Evolutionary conservation across 1,284 basidiomycete species (phyloP).

Genomic region (Fomitopsis schrenkii): DNA sequence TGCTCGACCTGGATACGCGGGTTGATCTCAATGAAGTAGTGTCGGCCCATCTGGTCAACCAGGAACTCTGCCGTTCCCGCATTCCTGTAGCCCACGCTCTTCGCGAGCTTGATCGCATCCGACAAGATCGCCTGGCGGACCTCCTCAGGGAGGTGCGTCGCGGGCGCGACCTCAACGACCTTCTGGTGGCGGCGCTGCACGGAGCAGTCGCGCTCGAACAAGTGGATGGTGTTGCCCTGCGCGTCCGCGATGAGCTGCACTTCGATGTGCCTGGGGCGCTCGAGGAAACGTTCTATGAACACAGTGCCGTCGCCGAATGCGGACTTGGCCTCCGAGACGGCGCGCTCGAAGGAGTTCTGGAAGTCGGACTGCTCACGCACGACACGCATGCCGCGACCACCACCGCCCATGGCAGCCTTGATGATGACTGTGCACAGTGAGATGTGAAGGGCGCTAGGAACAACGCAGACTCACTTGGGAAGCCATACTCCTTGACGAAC

Average conservation of each 20-base stretch:
- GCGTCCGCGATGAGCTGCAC: constrained; percentile 94
- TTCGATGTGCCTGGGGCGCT: constrained; percentile 95
- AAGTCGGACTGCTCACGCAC: constrained; percentile 92
- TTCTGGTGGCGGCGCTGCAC: constrained; percentile 98
- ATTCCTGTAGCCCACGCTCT: constrained; percentile 91
- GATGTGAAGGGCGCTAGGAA: background rate
- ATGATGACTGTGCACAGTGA: constrained; percentile 67
- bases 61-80: constrained; percentile 98
- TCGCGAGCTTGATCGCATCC: constrained; percentile 95
- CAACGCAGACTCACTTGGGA: constrained; percentile 63
- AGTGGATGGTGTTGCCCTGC: constrained; percentile 90
- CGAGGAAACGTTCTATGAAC: constrained; percentile 97
- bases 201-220: constrained; percentile 98
- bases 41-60: constrained; percentile 91
- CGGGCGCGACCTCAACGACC: constrained; percentile 98
- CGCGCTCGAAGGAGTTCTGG: constrained; percentile 88
- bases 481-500: constrained; percentile 94
- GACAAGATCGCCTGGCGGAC: constrained; percentile 83
- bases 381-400: constrained; percentile 98
- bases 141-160: constrained; percentile 90
- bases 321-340: constrained; percentile 91
- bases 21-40: constrained; percentile 99
- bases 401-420: constrained; percentile 98
- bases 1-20: constrained; percentile 99
- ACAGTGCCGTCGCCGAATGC: constrained; percentile 99